Conservation (phyloP, 768 basidiomycete genomes). For the Pleurotus djamor region DNA sequence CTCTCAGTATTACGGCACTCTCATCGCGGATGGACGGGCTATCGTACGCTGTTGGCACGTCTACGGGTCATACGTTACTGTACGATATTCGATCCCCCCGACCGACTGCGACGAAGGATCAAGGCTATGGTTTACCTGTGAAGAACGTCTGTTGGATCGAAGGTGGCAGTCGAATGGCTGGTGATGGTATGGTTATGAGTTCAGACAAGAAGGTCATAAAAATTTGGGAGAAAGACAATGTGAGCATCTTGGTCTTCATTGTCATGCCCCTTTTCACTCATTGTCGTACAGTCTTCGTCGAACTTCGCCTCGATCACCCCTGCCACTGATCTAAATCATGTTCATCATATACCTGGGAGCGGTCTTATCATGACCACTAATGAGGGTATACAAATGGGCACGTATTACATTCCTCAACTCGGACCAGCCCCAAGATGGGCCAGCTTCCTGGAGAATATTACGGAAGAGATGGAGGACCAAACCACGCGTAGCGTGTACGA, state of each 20-base stretch:
- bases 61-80: conserved; percentile 89
- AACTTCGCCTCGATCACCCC: conserved; percentile 96
- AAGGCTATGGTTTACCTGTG: conserved; percentile 92
- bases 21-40: conserved; percentile 86
- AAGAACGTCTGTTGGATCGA: conserved; percentile 89
- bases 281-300: conserved; percentile 55
- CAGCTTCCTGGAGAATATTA: conserved; percentile 96
- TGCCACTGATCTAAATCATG: conserved; percentile 82
- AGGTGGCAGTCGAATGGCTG: conserved; percentile 79
- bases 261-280: not conserved
- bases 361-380: conserved; percentile 92
- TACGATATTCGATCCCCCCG: conserved; percentile 89
- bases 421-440: conserved; percentile 98
- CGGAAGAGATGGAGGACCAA: conserved; percentile 97
- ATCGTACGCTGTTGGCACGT: conserved; percentile 92
- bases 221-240: conserved; percentile 88
- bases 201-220: conserved; percentile 98
- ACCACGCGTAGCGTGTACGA: conserved; percentile 79
- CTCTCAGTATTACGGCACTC: conserved; percentile 78
- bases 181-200: conserved; percentile 85
- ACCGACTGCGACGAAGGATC: conserved; percentile 90
- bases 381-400: conserved; percentile 94
- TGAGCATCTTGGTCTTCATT: conserved; percentile 32
- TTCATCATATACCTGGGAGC: conserved; percentile 87
- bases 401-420: conserved; percentile 93